These are phyloP conservation scores for Thecaphora thlaspeos DNA, from an alignment of 1,284 basidiomycete genomes.

Conservation along the genomic window DNA sequence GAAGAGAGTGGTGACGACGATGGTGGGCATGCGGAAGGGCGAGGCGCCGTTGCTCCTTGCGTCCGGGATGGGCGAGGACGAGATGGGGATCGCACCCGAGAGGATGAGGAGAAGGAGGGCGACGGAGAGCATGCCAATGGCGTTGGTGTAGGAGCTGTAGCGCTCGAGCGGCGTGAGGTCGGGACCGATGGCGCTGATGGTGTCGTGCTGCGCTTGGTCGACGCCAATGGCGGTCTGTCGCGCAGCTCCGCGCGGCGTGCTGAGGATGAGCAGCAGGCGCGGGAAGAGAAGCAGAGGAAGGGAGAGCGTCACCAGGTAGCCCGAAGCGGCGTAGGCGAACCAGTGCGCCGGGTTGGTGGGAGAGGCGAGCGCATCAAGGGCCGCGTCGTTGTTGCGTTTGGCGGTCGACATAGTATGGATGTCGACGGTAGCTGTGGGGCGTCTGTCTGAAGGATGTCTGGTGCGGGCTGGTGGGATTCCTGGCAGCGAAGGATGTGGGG, in stretches of 20 bases:
- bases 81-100: slow-evolving; percentile 27
- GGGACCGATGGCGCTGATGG: slow-evolving; percentile 26
- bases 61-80: slow-evolving; percentile 29
- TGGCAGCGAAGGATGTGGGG: too few relatives aligned
- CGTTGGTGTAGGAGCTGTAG: slow-evolving; percentile 24
- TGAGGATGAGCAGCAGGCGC: slow-evolving; percentile 25
- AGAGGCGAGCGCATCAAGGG: slow-evolving; percentile 20
- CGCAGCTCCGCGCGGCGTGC: slow-evolving; percentile 28
- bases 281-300: slow-evolving; percentile 31
- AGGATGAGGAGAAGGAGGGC: slow-evolving; percentile 23
- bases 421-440: too few relatives aligned
- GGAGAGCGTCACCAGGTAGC: slow-evolving; percentile 26
- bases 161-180: slow-evolving; percentile 33
- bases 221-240: slow-evolving; percentile 11
- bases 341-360: slow-evolving; percentile 34
- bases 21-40: slow-evolving; percentile 25
- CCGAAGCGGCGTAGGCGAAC: slow-evolving; percentile 31
- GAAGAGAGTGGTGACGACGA: slow-evolving; percentile 26
- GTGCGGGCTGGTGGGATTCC: too few relatives aligned
- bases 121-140: slow-evolving; percentile 26
- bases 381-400: slow-evolving; percentile 10
- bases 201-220: slow-evolving; percentile 2
- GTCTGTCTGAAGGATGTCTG: too few relatives aligned
- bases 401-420: slow-evolving; percentile 12
- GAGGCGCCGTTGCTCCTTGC: slow-evolving; percentile 16